These are phyloP conservation scores for Coemansia sp. DNA, from an alignment of 192 early-diverging fungal genomes.

Conservation along the genomic window DNA sequence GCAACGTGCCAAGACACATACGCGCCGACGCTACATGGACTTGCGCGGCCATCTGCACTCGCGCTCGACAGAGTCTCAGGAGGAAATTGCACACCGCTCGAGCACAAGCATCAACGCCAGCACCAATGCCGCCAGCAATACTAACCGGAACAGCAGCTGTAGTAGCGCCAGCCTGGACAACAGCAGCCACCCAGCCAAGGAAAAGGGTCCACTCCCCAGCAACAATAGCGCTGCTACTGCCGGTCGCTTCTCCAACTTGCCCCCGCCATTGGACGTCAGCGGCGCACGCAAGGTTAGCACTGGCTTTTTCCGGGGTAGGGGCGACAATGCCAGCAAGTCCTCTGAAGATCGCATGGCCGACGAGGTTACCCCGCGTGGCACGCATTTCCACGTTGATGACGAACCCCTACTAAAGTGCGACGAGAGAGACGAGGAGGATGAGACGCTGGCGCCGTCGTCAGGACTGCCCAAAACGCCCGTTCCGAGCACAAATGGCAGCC, in stretches of 20 bases:
- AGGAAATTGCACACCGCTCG: background rate
- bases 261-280: slow-evolving; percentile 27
- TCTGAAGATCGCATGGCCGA: slow-evolving; percentile 29
- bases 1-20: slow-evolving; percentile 38
- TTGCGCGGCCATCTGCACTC: slow-evolving; percentile 31
- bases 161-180: slow-evolving; percentile 1
- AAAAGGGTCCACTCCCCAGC: slow-evolving; percentile 3
- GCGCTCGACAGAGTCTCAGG: slow-evolving; percentile 13
- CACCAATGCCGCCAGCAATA: background rate
- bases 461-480: no score
- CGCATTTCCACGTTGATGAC: background rate
- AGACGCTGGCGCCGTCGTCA: no score
- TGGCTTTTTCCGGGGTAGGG: slow-evolving; percentile 3
- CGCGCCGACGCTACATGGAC: slow-evolving; percentile 38
- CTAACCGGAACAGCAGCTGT: background rate
- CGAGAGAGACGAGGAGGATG: no score
- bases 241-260: slow-evolving; percentile 1
- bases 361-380: slow-evolving; percentile 22
- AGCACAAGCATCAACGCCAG: slow-evolving; percentile 5
- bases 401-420: no score
- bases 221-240: background rate
- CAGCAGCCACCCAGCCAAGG: slow-evolving; percentile 8
- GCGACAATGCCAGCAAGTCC: background rate
- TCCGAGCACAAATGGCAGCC: background rate
- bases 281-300: slow-evolving; percentile 2